Evolutionary conservation across 257 asterid genomes (phyloP).

Genomic region (Solanum paucissectum): DNA sequence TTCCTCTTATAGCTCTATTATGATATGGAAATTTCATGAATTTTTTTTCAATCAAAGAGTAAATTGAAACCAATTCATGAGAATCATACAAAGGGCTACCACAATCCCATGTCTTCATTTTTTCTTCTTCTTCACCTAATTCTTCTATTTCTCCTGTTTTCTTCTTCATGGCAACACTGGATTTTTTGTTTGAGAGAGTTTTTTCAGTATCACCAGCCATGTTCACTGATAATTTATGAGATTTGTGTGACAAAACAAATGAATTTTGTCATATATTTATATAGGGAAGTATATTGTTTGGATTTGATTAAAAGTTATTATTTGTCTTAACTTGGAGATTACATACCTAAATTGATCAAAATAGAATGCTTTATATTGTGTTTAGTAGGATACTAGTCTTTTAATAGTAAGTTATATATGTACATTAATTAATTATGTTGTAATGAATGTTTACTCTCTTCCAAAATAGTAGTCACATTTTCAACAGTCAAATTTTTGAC

Average conservation of each 20-base stretch:
- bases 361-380: not conserved
- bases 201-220: not conserved
- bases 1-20: constrained; percentile 8
- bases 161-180: not conserved
- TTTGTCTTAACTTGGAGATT: not conserved
- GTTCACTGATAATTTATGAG: not conserved
- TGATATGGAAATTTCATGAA: constrained; percentile 32
- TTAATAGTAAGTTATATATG: not conserved
- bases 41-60: constrained; percentile 46
- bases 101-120: constrained; percentile 45
- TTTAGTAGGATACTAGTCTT: not conserved
- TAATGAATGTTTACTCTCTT: not conserved
- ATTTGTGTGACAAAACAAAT: not conserved
- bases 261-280: not conserved
- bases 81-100: constrained; percentile 77
- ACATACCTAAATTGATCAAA: not conserved
- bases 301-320: not conserved
- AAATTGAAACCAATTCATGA: constrained; percentile 39
- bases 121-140: not conserved
- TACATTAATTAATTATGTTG: not conserved
- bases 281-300: not conserved
- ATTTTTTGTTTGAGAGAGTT: not conserved
- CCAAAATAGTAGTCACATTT: not conserved
- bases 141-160: constrained; percentile 1
- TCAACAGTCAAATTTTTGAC: not conserved